Conservation (phyloP, 441 rosid genomes). For the Aleurites moluccanus region DNA sequence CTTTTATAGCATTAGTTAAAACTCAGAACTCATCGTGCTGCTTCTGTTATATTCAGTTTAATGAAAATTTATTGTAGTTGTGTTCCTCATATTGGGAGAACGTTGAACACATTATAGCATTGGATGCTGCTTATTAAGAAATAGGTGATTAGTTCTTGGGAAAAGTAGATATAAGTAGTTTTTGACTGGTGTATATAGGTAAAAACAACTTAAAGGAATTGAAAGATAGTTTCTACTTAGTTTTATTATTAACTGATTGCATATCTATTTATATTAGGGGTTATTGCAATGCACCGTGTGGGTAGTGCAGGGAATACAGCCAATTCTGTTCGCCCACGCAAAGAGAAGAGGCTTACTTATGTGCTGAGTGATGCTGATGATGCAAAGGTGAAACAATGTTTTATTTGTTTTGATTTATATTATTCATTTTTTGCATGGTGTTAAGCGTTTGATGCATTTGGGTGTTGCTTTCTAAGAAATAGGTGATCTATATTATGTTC, state of each 20-base stretch:
- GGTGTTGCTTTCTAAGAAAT: background rate
- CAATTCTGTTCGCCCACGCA: constrained; percentile 91
- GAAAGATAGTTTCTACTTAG: background rate
- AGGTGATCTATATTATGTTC: background rate
- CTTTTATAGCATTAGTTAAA: background rate
- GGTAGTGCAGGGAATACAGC: constrained; percentile 95
- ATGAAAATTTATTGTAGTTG: background rate
- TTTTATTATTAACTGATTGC: constrained; percentile 4
- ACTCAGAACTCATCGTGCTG: background rate
- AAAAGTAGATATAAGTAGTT: background rate
- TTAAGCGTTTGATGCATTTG: background rate
- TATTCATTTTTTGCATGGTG: background rate
- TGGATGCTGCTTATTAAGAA: background rate
- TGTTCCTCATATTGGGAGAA: constrained; percentile 1
- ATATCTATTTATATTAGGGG: constrained; percentile 16
- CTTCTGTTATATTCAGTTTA: background rate
- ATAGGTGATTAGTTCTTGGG: background rate
- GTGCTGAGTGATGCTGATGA: constrained; percentile 80
- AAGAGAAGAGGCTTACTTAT: constrained; percentile 96
- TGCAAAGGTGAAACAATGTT: constrained; percentile 55
- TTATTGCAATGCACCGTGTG: constrained; percentile 92
- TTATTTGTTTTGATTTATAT: background rate
- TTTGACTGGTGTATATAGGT: background rate
- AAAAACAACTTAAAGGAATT: background rate
- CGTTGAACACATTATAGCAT: background rate